phyloP scores from a whole-genome alignment of 1,284 basidiomycete species.

The Rhodotorula mucilaginosa region DNA sequence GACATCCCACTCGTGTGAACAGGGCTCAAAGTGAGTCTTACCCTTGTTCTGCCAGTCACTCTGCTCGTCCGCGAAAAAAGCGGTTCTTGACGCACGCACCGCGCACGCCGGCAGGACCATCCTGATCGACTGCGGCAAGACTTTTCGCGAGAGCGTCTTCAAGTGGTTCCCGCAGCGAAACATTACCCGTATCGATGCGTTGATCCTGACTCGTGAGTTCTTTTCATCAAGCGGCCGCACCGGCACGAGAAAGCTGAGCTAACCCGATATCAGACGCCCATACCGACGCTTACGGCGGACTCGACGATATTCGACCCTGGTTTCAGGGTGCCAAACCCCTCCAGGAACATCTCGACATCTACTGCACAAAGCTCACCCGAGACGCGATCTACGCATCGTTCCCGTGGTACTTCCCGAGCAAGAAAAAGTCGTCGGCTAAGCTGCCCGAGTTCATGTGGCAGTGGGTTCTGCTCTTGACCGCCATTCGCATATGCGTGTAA shows the following conservation, averaged over 20 bases:
- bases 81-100: background rate
- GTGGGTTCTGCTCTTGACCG: background rate
- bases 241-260: no score
- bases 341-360: slow-evolving; percentile 66
- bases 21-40: background rate
- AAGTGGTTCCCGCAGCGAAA: slow-evolving; percentile 75
- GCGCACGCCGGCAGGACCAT: slow-evolving; percentile 2
- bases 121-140: slow-evolving; percentile 76
- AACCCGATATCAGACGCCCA: slow-evolving; percentile 19
- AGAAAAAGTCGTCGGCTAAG: slow-evolving; percentile 71
- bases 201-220: slow-evolving; percentile 68
- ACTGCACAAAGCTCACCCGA: slow-evolving; percentile 61
- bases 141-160: slow-evolving; percentile 68
- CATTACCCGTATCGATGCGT: slow-evolving; percentile 68
- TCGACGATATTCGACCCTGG: slow-evolving; percentile 79
- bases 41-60: no score
- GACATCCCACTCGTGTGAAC: background rate
- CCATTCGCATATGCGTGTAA: no score
- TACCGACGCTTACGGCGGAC: slow-evolving; percentile 65
- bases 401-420: slow-evolving; percentile 66
- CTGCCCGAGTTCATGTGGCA: slow-evolving; percentile 72
- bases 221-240: no score
- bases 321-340: slow-evolving; percentile 54
- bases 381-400: slow-evolving; percentile 55
- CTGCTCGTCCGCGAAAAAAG: background rate